Evolutionary conservation across 1,284 basidiomycete species (phyloP).

Genomic region (Ustilago shanxiensis): DNA sequence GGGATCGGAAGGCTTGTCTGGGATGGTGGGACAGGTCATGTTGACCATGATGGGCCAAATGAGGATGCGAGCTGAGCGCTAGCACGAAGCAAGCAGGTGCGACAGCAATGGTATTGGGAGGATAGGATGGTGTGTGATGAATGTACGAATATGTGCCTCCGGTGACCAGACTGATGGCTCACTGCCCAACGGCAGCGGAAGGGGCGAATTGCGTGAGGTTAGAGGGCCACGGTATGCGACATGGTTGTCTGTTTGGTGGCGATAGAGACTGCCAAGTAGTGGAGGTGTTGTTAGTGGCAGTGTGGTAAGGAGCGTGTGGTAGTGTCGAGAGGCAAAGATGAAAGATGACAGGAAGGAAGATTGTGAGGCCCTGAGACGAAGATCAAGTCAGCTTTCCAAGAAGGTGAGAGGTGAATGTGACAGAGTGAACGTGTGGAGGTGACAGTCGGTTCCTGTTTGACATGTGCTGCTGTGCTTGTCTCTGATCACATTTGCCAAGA

Average conservation of each 20-base stretch:
- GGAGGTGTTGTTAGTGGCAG: too few relatives aligned
- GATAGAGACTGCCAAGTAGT: background rate
- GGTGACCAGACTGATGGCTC: background rate
- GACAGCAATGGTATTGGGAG: background rate
- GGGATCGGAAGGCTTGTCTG: conserved; percentile 52
- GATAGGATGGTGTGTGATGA: background rate
- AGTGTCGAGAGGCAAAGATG: background rate
- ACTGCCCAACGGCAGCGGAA: background rate
- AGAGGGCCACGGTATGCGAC: background rate
- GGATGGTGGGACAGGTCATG: conserved; percentile 50
- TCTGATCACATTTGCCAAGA: background rate
- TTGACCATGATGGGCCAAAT: conserved; percentile 40
- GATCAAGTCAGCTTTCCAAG: too few relatives aligned
- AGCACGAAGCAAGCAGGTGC: background rate
- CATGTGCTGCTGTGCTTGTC: background rate
- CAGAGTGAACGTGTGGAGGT: too few relatives aligned
- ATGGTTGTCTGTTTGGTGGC: background rate
- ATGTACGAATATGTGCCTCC: background rate
- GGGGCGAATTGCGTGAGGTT: background rate
- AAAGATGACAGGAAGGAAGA: background rate
- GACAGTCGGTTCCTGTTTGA: background rate
- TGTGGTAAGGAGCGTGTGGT: background rate
- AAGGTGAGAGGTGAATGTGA: too few relatives aligned
- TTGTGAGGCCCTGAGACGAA: too few relatives aligned
- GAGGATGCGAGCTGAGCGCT: background rate